Evolutionary conservation across 805 yeast species (phyloP).

Genomic region (Maudiozyma bulderi): DNA sequence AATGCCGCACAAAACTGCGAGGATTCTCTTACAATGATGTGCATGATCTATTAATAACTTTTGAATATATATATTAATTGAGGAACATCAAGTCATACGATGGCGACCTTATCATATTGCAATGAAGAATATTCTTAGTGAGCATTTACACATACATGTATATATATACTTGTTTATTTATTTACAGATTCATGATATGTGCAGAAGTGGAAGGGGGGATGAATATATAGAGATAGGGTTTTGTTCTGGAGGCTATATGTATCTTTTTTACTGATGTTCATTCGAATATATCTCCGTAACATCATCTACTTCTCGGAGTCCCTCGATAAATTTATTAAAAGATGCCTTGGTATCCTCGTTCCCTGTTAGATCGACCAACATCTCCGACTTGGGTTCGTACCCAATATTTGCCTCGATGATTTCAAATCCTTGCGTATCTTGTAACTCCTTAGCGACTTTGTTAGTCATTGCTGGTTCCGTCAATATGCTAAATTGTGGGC

Average conservation of each 20-base stretch:
- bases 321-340: conserved; percentile 47
- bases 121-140: too few relatives aligned
- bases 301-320: conserved; percentile 74
- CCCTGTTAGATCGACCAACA: conserved; percentile 39
- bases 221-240: background rate
- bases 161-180: too few relatives aligned
- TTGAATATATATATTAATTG: too few relatives aligned
- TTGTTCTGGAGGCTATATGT: background rate
- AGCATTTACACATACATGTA: too few relatives aligned
- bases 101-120: too few relatives aligned
- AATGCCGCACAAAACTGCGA: too few relatives aligned
- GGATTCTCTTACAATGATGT: too few relatives aligned
- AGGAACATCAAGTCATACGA: too few relatives aligned
- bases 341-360: conserved; percentile 41
- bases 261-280: conserved; percentile 7
- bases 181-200: too few relatives aligned
- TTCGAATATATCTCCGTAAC: conserved; percentile 74
- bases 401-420: conserved; percentile 22
- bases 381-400: conserved; percentile 55
- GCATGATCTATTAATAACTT: too few relatives aligned
- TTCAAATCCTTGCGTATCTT: conserved; percentile 2
- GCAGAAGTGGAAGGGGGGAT: too few relatives aligned
- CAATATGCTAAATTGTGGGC: conserved; percentile 30
- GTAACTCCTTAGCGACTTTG: conserved; percentile 45
- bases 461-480: conserved; percentile 61